A percentile compares a stretch with the other conserved stretches of the same genome.
These are phyloP conservation scores for Xerocomellus intermedius DNA, from an alignment of 768 basidiomycete species.

Conservation along the genomic window DNA sequence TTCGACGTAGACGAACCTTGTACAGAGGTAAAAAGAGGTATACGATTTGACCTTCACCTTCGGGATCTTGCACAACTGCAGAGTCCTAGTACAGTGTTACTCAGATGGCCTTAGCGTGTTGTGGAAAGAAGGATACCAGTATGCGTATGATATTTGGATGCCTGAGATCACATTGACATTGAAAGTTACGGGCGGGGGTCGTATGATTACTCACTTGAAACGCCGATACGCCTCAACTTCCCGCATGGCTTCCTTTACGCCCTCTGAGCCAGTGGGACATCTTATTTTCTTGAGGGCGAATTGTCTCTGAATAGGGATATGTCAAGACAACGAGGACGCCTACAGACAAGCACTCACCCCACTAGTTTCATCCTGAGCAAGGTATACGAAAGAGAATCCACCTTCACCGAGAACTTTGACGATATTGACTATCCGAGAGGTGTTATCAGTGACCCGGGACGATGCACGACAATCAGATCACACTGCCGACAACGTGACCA, in stretches of 20 bases:
- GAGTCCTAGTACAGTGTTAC: slow-evolving; percentile 60
- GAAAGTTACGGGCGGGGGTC: neutral
- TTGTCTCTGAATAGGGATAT: slow-evolving; percentile 53
- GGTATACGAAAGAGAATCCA: slow-evolving; percentile 90
- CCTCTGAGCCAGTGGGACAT: slow-evolving; percentile 84
- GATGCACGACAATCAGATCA: slow-evolving; percentile 3
- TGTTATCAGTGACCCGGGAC: neutral
- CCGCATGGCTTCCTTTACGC: slow-evolving; percentile 85
- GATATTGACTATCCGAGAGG: slow-evolving; percentile 64
- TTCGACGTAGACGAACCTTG: slow-evolving; percentile 50
- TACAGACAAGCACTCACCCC: slow-evolving; percentile 50
- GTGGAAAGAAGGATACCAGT: slow-evolving; percentile 47
- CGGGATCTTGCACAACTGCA: slow-evolving; percentile 90
- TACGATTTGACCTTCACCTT: slow-evolving; percentile 91
- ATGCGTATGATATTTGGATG: slow-evolving; percentile 98
- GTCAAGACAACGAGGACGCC: neutral
- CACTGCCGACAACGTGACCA: neutral
- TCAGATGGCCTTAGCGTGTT: neutral
- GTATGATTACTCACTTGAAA: slow-evolving; percentile 66
- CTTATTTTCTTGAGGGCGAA: slow-evolving; percentile 98
- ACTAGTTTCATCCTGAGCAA: slow-evolving; percentile 82
- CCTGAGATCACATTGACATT: slow-evolving; percentile 37
- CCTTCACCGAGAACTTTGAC: slow-evolving; percentile 94
- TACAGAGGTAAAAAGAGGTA: slow-evolving; percentile 95
- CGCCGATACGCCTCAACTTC: slow-evolving; percentile 93